Evolutionary conservation across 345 rosid species (phyloP).

Genomic region (thale cress (Arabidopsis thaliana)): DNA sequence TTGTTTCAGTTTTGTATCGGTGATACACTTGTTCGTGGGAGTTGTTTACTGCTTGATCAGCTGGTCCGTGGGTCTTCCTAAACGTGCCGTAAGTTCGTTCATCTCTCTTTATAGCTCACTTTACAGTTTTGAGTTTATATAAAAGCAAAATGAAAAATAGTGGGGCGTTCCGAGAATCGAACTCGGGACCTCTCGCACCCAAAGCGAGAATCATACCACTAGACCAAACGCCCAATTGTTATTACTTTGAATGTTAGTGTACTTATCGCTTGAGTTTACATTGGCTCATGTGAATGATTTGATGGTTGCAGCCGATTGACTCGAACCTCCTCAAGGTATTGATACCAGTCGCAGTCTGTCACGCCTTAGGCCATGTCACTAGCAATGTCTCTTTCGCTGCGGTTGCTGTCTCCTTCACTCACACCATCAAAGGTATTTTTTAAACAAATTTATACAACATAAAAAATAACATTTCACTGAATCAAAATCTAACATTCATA

Average conservation of each 20-base stretch:
- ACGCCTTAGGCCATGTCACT: conserved; percentile 92
- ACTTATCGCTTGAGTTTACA: rapidly evolving
- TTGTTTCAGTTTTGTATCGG: conserved; percentile 83
- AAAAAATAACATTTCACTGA: background rate
- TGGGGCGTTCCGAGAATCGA: conserved; percentile 80
- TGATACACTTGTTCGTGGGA: conserved; percentile 89
- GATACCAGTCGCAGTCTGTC: conserved; percentile 93
- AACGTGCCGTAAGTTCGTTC: conserved; percentile 81
- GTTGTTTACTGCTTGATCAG: conserved; percentile 86
- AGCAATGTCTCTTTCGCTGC: conserved; percentile 96
- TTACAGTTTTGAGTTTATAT: background rate
- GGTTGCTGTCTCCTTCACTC: conserved; percentile 98
- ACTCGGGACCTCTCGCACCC: conserved; percentile 93
- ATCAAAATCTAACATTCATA: conserved; percentile 5
- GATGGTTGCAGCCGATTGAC: conserved; percentile 77
- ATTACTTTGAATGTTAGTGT: rapidly evolving
- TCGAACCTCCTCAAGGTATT: conserved; percentile 74
- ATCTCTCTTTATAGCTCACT: conserved; percentile 1
- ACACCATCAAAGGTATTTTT: conserved; percentile 79
- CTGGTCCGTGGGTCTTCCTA: conserved; percentile 95
- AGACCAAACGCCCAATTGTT: conserved; percentile 65
- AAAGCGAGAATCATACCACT: conserved; percentile 93
- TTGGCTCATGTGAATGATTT: conserved; percentile 11
- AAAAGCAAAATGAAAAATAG: background rate
- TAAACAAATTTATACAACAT: background rate